Percentiles rank a stretch among this genome's conserved stretches.
phyloP scores from a whole-genome alignment of 108 stramenopile species.

The Skeletonema tropicum region DNA sequence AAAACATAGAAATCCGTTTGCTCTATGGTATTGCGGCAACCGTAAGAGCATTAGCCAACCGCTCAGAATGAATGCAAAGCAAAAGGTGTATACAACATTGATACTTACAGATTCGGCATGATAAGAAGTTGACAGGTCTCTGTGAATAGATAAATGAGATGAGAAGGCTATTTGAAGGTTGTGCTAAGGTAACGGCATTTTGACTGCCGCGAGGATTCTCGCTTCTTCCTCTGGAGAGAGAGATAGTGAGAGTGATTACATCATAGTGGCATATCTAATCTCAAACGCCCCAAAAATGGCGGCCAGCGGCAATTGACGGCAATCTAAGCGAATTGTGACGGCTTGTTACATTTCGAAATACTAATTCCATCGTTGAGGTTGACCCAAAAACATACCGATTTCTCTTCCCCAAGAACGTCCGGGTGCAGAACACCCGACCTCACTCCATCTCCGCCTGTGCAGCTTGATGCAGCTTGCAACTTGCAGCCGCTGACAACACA shows the following conservation, averaged over 20 bases:
- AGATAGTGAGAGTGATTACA: not conserved
- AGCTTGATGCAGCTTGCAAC: too few species aligned
- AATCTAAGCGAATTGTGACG: not conserved
- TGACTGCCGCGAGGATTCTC: too few species aligned
- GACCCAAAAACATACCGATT: too few species aligned
- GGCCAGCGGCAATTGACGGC: too few species aligned
- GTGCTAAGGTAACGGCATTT: too few species aligned
- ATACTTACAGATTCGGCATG: not conserved
- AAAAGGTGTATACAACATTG: not conserved
- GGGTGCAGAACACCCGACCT: not conserved
- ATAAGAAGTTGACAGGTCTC: not conserved
- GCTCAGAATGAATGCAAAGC: not conserved
- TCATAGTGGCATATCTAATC: not conserved
- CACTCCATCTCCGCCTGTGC: not conserved
- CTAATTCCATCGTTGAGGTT: not conserved
- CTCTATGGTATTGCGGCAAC: not conserved
- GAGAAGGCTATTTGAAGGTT: too few species aligned
- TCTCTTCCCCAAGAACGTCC: not conserved
- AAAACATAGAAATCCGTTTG: conserved; percentile 29
- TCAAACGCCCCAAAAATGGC: not conserved
- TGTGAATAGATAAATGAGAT: not conserved
- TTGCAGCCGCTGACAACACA: too few species aligned
- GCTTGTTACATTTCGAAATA: not conserved
- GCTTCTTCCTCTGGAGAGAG: too few species aligned
- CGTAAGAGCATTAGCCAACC: not conserved